Base-by-base conservation (phyloP, 1,139 yeast species). In the Arxiozyma telluris region DNA sequence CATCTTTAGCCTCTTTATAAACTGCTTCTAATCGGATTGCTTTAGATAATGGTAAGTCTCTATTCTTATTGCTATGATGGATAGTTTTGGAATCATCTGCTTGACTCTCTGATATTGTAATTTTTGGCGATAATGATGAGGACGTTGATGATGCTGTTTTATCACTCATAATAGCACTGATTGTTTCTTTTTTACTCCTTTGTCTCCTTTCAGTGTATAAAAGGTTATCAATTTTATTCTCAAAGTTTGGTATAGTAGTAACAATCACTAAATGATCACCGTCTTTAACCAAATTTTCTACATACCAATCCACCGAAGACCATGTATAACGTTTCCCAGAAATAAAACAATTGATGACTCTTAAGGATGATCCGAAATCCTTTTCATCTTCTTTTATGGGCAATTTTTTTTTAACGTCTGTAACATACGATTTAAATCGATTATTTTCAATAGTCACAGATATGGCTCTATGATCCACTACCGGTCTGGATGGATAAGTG, bases 251-350 rank as follows among this genome's bases (percentile, higher is more conserved):
- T 8, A 81, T 71, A 34, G 76, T 64, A 2, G 81, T 63, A 4
- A 71, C 62, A 11, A 86, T 75, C 12, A 84, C 77, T 12, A 86
- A 69, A 23, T 81, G 77, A 64, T 86, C 94, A 22, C 91, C 90
- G 64, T 83, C 74, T 58, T 74, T 76, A 34, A 81, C 70, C 50
- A 77, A 72, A 50, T 76, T 73, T 53, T 74, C 74, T 52, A 84
- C 70, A 27, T 81, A 72, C 81, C 87, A 85, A 63, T 84, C 87
- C n/a, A 84, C 72, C 0, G 87, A 80, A 15, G 81, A 81, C 86
- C 90, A 82, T 1, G 91, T 83, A 66, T 82, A 86, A 49, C 73
- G 74, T 54, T 87, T 73, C 3, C 85, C 88, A 53, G 83, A 78
- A 18, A 84, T 74, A 61, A 82, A 80, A 27, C 83, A 77, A 56